A percentile compares a stretch with the other conserved stretches of the same genome.
Evolutionary conservation across 1,139 yeast genomes (phyloP).

Genomic region (Debaryomyces sp.): DNA sequence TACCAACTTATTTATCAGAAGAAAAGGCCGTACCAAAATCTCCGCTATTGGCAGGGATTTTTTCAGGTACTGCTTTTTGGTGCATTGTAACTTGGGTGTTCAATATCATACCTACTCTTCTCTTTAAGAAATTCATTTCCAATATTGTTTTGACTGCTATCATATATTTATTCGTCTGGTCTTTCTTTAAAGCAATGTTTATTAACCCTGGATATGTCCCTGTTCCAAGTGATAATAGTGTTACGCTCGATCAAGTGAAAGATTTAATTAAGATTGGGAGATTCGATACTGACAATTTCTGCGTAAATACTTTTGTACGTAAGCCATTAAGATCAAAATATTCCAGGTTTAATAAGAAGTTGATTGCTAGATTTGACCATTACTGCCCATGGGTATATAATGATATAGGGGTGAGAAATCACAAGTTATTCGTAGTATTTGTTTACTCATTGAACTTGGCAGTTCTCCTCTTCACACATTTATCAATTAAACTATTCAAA

Average conservation of each 20-base stretch:
- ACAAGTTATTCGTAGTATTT: conserved; percentile 74
- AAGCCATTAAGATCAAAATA: conserved; percentile 82
- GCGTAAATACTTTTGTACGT: conserved; percentile 72
- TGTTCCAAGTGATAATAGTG: conserved; percentile 53
- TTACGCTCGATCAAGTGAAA: conserved; percentile 54
- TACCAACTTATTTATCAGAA: conserved; percentile 55
- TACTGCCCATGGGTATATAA: conserved; percentile 95
- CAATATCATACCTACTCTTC: conserved; percentile 54
- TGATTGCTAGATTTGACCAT: conserved; percentile 87
- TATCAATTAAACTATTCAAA: conserved; percentile 53
- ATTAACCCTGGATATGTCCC: conserved; percentile 86
- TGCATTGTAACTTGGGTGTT: conserved; percentile 56
- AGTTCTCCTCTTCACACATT: conserved; percentile 44
- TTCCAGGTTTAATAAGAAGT: conserved; percentile 56
- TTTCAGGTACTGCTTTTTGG: conserved; percentile 74
- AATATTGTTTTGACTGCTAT: conserved; percentile 29
- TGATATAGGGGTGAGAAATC: conserved; percentile 89
- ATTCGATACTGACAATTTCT: conserved; percentile 76
- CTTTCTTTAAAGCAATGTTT: conserved; percentile 64
- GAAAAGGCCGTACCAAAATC: conserved; percentile 60
- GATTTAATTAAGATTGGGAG: conserved; percentile 62
- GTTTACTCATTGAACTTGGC: conserved; percentile 57
- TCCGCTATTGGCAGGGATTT: conserved; percentile 73
- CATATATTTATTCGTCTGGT: conserved; percentile 37
- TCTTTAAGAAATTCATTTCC: conserved; percentile 36